A percentile compares a stretch with the other conserved stretches of the same genome.
Conservation (phyloP, 352 stramenopile species). For the Achlya hypogyna region DNA sequence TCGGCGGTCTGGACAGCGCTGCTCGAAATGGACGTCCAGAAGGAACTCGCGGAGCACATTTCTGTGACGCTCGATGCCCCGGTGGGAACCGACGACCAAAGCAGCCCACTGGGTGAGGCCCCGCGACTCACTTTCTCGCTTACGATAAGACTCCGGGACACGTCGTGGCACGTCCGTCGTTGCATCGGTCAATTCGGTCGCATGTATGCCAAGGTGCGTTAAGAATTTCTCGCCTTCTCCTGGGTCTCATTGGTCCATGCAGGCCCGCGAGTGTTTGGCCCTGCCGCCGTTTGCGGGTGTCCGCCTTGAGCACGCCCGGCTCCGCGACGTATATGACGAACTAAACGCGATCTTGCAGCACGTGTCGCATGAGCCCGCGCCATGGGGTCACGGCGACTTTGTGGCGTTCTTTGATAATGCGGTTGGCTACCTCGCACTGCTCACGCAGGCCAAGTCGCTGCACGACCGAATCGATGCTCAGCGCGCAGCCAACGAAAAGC, state of each 20-base stretch:
- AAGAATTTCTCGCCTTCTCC: not conserved
- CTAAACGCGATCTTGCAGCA: not conserved
- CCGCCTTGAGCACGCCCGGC: not conserved
- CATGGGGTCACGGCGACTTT: constrained; percentile 7
- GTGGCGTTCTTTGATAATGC: constrained; percentile 14
- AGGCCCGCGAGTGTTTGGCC: not conserved
- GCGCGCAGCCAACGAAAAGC: not conserved
- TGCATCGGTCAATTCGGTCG: not conserved
- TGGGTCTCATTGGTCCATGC: too few species aligned
- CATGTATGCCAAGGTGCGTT: not conserved
- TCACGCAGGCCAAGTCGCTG: not conserved
- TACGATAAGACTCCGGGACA: not conserved
- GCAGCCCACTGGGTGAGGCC: too few species aligned
- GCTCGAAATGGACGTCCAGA: constrained; percentile 5
- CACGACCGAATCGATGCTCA: not conserved
- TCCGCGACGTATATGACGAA: not conserved
- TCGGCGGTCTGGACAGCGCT: not conserved
- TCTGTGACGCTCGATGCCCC: not conserved
- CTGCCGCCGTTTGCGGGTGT: not conserved
- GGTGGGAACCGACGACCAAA: too few species aligned
- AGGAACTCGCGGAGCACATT: constrained; percentile 4
- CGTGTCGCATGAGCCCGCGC: not conserved
- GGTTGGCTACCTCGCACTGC: not conserved
- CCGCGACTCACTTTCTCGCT: not conserved
- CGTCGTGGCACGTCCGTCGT: constrained; percentile 8